Evolutionary conservation across 1,284 basidiomycete species (phyloP), one percentile per base, ranked within the genome.

Genomic region (Agaricales sp.): DNA sequence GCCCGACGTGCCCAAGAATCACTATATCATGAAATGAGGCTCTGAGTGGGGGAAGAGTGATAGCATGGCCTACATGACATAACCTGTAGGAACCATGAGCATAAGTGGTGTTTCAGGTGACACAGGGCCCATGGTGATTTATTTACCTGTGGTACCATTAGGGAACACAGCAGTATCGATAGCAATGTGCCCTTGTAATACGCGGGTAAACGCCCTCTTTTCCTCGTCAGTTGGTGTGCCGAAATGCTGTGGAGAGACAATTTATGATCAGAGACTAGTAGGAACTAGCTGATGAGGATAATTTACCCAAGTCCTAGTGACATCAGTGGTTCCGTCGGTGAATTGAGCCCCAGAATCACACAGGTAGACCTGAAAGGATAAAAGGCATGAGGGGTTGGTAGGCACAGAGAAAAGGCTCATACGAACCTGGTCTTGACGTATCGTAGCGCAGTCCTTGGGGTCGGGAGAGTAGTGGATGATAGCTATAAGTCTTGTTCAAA

Each of bases 311-410:
- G 92, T 95, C 26, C 93, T 72, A 3, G 93, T 97, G 6, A 90
- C 87, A 60, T 98, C 96, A 1, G 95, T 99, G 0, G 95, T 99
- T 11, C 94, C 94, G 59, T 97, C 93, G 23, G 80, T 66, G 64
- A 86, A 97, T 68, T 98, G 94, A 1, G 77, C 88, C 58, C 95
- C 95, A 19, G 90, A 93, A 64, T 99, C 95, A 59, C 94, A 98
- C 2, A 98, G 74, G 64, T 99, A 98, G 47, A 96, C 80, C 80
- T 89, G 48, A 21, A 50, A 30, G 8, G 8, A 18, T 47, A 48
- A 48, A 19, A 47, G 48, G 30, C 39, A 47, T 54, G 23, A 57
- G 13, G 21, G n/a, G 44, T 23, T 35, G 25, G 20, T 16, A n/a
- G 14, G 20, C 6, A 35, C 11, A 21, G 43, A 8, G 37, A 24